Conservation (phyloP, 148 eudicot species). For the Arctostaphylos glauca region DNA sequence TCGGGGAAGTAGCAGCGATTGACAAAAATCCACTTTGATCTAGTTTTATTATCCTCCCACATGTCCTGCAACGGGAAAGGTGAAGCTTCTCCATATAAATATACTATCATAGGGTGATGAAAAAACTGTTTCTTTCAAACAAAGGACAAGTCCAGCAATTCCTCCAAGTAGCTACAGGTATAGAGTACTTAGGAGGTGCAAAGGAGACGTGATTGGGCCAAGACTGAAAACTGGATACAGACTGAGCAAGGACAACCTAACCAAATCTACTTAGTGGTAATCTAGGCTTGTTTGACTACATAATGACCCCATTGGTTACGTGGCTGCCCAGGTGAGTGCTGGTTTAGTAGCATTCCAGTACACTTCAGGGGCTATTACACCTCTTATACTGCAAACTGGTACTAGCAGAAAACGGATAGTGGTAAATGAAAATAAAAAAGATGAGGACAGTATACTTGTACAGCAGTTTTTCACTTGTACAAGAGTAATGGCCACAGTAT, state of each 20-base stretch:
- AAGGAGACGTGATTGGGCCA: not conserved
- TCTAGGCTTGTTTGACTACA: not conserved
- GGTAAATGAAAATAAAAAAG: not conserved
- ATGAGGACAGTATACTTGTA: not conserved
- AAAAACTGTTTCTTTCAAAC: not conserved
- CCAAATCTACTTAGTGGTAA: not conserved
- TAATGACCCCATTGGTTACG: not conserved
- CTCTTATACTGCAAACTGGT: not conserved
- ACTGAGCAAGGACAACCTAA: not conserved
- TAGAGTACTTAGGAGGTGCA: not conserved
- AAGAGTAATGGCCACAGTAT: not conserved
- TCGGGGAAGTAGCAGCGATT: constrained; percentile 78
- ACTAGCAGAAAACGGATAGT: not conserved
- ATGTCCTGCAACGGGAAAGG: constrained; percentile 57
- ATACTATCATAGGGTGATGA: not conserved
- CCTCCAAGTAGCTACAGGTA: not conserved
- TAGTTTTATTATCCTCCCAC: constrained; percentile 87
- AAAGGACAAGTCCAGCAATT: not conserved
- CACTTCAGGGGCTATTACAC: not conserved
- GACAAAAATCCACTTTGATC: constrained; percentile 59
- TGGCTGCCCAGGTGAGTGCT: not conserved
- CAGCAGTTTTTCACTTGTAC: not conserved
- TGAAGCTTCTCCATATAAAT: constrained; percentile 8
- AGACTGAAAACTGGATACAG: not conserved
- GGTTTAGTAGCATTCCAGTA: constrained; percentile 5